Evolutionary conservation across 2,329 filamentous ascomycete genomes (phyloP), one percentile per base, ranked within the genome.

Genomic region (Calonectria pteridis): DNA sequence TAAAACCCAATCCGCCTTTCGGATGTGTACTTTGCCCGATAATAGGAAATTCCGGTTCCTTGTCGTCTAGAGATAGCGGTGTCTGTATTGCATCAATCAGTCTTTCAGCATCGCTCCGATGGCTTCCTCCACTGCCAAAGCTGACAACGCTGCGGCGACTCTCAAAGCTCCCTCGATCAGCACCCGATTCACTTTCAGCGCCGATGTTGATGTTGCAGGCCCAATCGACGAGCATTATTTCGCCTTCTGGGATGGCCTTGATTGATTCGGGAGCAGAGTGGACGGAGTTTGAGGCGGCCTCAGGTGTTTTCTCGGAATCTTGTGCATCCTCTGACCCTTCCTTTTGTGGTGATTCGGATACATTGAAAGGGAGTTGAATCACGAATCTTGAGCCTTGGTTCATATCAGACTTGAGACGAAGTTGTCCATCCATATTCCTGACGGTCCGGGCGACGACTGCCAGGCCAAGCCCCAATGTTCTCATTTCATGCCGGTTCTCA

Each of bases 361-460:
- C 81, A 10, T 92, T 88, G 76, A 98, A 97, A 0, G 94, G 93
- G 35, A 98, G 86, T 75, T 94, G 91, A 29, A 98, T 91, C 26
- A 95, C 92, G 76, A 98, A 98, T 67, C 94, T 90, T 23, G 95
- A 96, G 0, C 96, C 95, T 78, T 93, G 94, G 2, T 94, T 94
- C 81, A 94, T 90, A 79, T 97, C 94, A 0, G 95, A 98, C 79
- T 95, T 96, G 1, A 98, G 85, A 2, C 95, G 91, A 35, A 98
- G 84, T 80, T 98, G 95, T 0, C 95, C 96, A 72, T 96, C 93
- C 94, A 98, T 97, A 80, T 95, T 98, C n/a, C 93, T 91, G 37
- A 98, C 89, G 43, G 95, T 94, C 46, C 95, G 91, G 20, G 94
- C 94, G n/a, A 98, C 95, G 16, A 97, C 89, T 0, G 95, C 95